Evolutionary conservation across 371 early-diverging fungal species (phyloP), one percentile per base, ranked within the genome.

Genomic region (Vairimorpha necatrix): DNA sequence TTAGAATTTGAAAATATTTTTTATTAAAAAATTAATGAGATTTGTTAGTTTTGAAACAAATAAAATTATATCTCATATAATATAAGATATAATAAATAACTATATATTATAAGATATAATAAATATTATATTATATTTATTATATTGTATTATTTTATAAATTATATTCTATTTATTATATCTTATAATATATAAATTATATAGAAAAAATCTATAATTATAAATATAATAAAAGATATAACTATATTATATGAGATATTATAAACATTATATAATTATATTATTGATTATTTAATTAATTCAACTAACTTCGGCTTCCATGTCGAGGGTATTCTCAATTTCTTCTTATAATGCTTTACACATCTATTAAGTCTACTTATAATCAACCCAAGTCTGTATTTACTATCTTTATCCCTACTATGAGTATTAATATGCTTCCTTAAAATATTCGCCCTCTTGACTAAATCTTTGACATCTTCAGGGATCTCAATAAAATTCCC

Each of bases 331-430:
- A 99, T 88, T 87, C 91, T 90, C 81, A 95, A 95, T 82, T 90
- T 88, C 84, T 91, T 92, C 91, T 95, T 95, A 92, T 98, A 97
- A 92, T 97, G 98, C 84, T 97, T 92, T 81, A 93, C 91, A 80
- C 98, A 90, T 89, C 98, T 92, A 89, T 93, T 94, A 86, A 98
- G 91, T 89, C 96, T 90, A 78, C 96, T 94, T 87, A 96, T 96
- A 80, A 94, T 90, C 67, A 96, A 88, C 90, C 94, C 95, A 79
- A 97, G 89, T 84, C 96, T 93, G 91, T 94, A 98, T 91, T 96
- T 97, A 87, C 94, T 89, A 87, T 94, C 95, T 83, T 88, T 89
- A 88, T 99, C 99, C 89, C 96, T 96, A 88, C 94, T 92, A 91
- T 94, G 91, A 82, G 91, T 91, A 89, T 96, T 95, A 84, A 99